Evolutionary conservation across 805 yeast genomes (phyloP).

Genomic region (Candida sphagnicola): DNA sequence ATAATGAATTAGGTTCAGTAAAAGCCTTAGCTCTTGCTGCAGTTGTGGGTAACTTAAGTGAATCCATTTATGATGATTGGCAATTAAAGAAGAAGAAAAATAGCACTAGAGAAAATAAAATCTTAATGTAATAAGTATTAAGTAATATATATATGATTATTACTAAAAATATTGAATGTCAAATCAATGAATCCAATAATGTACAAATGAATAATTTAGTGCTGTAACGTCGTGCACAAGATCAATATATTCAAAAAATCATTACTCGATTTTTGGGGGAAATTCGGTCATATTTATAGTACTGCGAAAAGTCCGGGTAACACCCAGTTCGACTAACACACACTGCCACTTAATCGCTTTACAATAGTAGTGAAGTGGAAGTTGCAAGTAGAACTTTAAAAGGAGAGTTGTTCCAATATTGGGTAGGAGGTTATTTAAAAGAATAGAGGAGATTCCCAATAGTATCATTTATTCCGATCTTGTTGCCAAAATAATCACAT

Average conservation of each 20-base stretch:
- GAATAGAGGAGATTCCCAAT: too few species aligned
- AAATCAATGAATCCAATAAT: constrained; percentile 43
- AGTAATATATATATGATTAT: not conserved
- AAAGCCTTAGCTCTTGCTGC: constrained; percentile 75
- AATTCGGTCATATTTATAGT: constrained; percentile 14
- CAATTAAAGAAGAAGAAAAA: not conserved
- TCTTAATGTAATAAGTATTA: not conserved
- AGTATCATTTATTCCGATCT: too few species aligned
- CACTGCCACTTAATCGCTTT: too few species aligned
- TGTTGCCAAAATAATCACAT: too few species aligned
- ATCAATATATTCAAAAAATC: not conserved
- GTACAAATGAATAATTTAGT: constrained; percentile 5
- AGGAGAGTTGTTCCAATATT: too few species aligned
- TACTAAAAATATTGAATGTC: constrained; percentile 22
- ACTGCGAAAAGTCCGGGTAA: constrained; percentile 17
- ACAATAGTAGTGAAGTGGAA: too few species aligned
- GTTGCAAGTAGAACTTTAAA: too few species aligned
- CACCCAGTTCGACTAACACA: not conserved
- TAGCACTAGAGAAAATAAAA: not conserved
- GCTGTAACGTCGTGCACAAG: constrained; percentile 5
- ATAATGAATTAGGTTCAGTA: constrained; percentile 60
- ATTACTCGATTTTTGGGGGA: constrained; percentile 7
- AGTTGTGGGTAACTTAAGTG: constrained; percentile 70
- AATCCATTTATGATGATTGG: constrained; percentile 47
- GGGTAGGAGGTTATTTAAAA: too few species aligned